Conservation (phyloP, 208 protist genomes). For the Strigomonas oncopelti region DNA sequence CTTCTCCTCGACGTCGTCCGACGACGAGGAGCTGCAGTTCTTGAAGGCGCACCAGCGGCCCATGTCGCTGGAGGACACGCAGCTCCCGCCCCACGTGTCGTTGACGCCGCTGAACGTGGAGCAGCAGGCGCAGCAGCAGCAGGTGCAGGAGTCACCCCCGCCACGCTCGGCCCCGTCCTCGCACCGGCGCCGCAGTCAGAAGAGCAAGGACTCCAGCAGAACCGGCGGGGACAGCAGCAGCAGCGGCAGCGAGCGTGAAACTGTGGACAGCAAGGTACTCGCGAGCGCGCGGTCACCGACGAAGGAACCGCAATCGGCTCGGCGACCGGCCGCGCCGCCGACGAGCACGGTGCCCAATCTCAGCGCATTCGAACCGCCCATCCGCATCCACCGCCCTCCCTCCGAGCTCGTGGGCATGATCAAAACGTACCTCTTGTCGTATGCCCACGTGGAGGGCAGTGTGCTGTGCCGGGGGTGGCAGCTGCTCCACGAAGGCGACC, state of each 20-base stretch:
- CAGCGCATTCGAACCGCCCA: constrained; percentile 9
- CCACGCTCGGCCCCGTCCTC: no score
- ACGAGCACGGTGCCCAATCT: constrained; percentile 3
- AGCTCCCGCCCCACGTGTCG: neutral
- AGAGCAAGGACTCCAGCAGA: no score
- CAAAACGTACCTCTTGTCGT: constrained; percentile 67
- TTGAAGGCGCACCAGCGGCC: neutral
- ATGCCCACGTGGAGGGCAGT: constrained; percentile 60
- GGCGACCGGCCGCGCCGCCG: no score
- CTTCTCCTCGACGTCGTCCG: neutral
- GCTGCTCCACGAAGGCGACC: constrained; percentile 38
- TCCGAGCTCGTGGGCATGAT: constrained; percentile 26
- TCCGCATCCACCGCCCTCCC: constrained; percentile 21
- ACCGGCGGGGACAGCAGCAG: neutral
- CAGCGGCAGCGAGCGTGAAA: neutral
- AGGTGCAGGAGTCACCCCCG: neutral
- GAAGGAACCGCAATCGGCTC: neutral
- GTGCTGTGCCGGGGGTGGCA: constrained; percentile 72
- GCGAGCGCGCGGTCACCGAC: neutral
- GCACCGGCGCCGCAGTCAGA: no score
- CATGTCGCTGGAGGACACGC: neutral
- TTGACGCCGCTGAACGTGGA: no score
- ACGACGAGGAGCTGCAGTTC: neutral
- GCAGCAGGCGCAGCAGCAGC: no score
- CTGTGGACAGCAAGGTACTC: neutral